phyloP scores from a whole-genome alignment of 768 basidiomycete genomes.

The Tephrocybe sp. region DNA sequence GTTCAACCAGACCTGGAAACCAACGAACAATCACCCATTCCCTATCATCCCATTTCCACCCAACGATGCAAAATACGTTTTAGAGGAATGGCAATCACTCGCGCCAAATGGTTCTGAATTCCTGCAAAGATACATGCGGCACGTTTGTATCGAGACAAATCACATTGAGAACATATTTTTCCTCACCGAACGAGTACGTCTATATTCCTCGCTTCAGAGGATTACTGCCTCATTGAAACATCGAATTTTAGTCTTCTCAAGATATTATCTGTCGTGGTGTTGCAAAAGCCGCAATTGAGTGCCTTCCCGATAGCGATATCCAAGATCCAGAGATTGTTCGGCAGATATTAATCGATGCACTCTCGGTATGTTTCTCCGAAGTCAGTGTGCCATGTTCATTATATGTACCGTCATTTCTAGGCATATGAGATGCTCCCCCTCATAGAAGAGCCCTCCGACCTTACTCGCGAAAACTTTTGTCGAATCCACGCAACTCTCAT shows the following conservation, averaged over 20 bases:
- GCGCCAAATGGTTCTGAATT: conserved; percentile 12
- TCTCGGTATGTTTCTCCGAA: conserved; percentile 18
- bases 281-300: conserved; percentile 15
- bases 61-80: conserved; percentile 7
- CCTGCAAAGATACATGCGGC: conserved; percentile 18
- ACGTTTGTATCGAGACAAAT: conserved; percentile 27
- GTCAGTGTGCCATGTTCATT: background rate
- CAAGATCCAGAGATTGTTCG: conserved; percentile 19
- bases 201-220: background rate
- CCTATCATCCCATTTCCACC: background rate
- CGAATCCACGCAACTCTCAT: conserved; percentile 25
- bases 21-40: background rate
- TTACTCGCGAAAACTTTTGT: conserved; percentile 19
- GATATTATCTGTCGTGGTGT: conserved; percentile 22
- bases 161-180: conserved; percentile 24
- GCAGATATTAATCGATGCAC: conserved; percentile 25
- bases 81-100: conserved; percentile 19
- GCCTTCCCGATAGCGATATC: conserved; percentile 17
- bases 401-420: background rate
- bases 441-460: conserved; percentile 2
- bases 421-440: conserved; percentile 18
- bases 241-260: conserved; percentile 17
- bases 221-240: background rate
- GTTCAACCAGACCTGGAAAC: background rate
- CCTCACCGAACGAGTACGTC: conserved; percentile 18